Evolutionary conservation across 2,329 filamentous ascomycete species (phyloP).

Genomic region (Gaeumannomyces tritici): DNA sequence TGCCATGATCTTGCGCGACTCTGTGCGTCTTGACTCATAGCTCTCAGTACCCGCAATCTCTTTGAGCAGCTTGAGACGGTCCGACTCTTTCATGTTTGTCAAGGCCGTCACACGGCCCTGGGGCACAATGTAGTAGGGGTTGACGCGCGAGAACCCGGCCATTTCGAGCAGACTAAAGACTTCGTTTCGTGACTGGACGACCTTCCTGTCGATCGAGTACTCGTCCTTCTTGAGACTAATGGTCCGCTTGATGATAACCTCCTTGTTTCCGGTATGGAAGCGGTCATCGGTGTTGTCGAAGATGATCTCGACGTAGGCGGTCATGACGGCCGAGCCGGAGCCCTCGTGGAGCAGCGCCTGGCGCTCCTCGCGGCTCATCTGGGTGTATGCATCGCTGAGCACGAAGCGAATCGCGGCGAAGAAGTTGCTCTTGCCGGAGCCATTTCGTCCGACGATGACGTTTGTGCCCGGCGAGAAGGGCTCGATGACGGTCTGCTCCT

Average conservation of each 20-base stretch:
- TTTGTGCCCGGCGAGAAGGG: conserved; percentile 97
- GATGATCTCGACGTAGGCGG: conserved; percentile 97
- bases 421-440: conserved; percentile 98
- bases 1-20: conserved; percentile 93
- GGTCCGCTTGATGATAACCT: conserved; percentile 83
- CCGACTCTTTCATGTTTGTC: conserved; percentile 97
- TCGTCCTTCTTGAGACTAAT: conserved; percentile 98
- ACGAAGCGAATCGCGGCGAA: conserved; percentile 98
- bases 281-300: conserved; percentile 97
- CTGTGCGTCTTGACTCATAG: conserved; percentile 83
- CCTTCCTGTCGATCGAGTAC: conserved; percentile 95
- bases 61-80: conserved; percentile 76
- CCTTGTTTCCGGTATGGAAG: conserved; percentile 85
- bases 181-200: conserved; percentile 76
- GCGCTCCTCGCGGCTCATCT: conserved; percentile 91
- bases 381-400: conserved; percentile 92
- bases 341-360: conserved; percentile 96
- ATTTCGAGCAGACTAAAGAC: conserved; percentile 94
- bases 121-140: conserved; percentile 98
- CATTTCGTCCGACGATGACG: conserved; percentile 97
- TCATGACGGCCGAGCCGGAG: conserved; percentile 95
- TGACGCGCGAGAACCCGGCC: conserved; percentile 91
- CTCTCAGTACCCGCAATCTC: conserved; percentile 98
- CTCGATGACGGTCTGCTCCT: conserved; percentile 97
- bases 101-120: conserved; percentile 92